Evolutionary conservation across 2,329 filamentous ascomycete species (phyloP), one percentile per base, ranked within the genome.

Genomic region (Corinectria fuckeliana): DNA sequence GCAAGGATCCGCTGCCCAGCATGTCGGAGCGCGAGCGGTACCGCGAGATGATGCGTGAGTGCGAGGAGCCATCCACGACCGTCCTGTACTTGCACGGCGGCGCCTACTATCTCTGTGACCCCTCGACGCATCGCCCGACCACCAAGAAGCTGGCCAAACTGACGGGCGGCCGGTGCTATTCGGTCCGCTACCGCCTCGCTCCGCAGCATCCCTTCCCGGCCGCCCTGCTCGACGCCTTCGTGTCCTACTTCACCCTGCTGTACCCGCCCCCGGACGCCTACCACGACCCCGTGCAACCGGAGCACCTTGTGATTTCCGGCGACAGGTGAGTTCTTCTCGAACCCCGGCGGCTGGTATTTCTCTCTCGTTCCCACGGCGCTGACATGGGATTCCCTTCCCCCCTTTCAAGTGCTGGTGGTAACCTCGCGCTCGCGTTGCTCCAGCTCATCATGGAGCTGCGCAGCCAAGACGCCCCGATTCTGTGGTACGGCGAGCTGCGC

Each of bases 51-150:
- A 88, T 91, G 84, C 82, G 82, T 57, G 91, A 93, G 70, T 84
- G 84, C 58, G n/a, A n/a, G n/a, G n/a, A 84, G 74, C n/a, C 82
- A 79, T 49, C 82, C 85, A 82, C 83, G 1, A 92, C 89, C 0
- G 74, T 92, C 0, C 77, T 93, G 18, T 93, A 91, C 74, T 84
- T 93, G 67, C 90, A 93, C 73, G 90, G 91, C 61, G 91, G 91
- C 52, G 91, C 88, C 4, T 91, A 90, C 76, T 92, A 82, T 64
- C 81, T 92, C 25, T 82, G 89, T 69, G 91, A 93, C 67, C 91
- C 91, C 14, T 75, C 82, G 1, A 88, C 86, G 0, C 88, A 92
- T 69, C 85, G 91, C 3, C 72, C 78, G 0, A 75, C 82, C 0
- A 82, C 81, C 16, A 84, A 84, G 58, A 84, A 82, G 50, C 77